A percentile compares a stretch with the other conserved stretches of the same genome.
Conservation (phyloP, 805 yeast species). For the Lachancea cidri region DNA sequence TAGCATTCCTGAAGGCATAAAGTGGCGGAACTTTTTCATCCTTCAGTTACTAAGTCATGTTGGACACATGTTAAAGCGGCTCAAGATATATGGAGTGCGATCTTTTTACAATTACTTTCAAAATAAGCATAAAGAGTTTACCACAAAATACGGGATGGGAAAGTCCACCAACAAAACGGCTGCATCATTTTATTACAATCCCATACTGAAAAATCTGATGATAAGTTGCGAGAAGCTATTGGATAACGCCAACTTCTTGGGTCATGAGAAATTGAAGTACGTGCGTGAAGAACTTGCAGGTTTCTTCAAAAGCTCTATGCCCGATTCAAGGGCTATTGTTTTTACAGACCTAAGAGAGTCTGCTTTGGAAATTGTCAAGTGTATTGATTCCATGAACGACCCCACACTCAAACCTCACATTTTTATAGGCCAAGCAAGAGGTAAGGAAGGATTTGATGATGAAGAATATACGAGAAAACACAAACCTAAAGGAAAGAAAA, state of each 20-base stretch:
- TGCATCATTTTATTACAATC: constrained; percentile 54
- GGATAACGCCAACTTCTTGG: constrained; percentile 33
- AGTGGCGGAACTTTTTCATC: constrained; percentile 65
- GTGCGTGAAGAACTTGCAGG: constrained; percentile 50
- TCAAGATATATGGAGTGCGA: constrained; percentile 76
- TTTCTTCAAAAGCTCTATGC: constrained; percentile 45
- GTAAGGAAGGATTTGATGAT: constrained; percentile 64
- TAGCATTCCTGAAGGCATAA: constrained; percentile 56
- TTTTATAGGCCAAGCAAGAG: constrained; percentile 88
- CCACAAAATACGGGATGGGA: constrained; percentile 50
- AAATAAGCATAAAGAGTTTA: constrained; percentile 53
- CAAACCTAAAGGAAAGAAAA: constrained; percentile 41
- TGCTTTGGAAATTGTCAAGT: constrained; percentile 78
- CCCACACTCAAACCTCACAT: constrained; percentile 61
- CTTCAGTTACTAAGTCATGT: constrained; percentile 60
- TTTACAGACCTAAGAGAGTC: constrained; percentile 88
- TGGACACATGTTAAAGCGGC: constrained; percentile 63
- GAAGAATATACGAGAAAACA: constrained; percentile 41
- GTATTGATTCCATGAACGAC: constrained; percentile 41
- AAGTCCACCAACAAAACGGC: constrained; percentile 63
- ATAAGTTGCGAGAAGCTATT: constrained; percentile 41
- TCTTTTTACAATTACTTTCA: constrained; percentile 67
- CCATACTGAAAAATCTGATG: constrained; percentile 42
- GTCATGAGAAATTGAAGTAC: constrained; percentile 72
- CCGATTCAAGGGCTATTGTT: constrained; percentile 70